These are phyloP conservation scores for Incumbomyces delicatus DNA, from an alignment of 2,329 filamentous ascomycete species.

Conservation along the genomic window DNA sequence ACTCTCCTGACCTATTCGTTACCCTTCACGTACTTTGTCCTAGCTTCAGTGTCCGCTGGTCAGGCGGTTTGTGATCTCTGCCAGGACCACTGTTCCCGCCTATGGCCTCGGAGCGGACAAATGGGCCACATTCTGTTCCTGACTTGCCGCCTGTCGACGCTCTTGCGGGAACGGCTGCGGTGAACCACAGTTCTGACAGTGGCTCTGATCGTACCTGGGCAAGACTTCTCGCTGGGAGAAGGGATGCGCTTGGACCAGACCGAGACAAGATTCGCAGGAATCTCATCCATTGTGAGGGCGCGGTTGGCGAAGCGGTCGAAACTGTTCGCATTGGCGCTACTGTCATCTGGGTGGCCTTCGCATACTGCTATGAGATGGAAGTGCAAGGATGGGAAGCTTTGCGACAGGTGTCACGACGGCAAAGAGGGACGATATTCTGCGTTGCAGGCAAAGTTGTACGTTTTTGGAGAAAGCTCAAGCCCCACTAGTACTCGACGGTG, in stretches of 20 bases:
- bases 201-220: constrained; percentile 30
- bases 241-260: neutral
- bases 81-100: constrained; percentile 13
- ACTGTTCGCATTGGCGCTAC: constrained; percentile 7
- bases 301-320: constrained; percentile 6
- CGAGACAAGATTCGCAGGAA: constrained; percentile 3
- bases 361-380: neutral
- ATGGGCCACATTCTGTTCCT: constrained; percentile 5
- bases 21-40: constrained; percentile 44
- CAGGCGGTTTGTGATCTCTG: constrained; percentile 40
- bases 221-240: constrained; percentile 21
- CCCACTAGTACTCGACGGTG: too few relatives aligned
- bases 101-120: constrained; percentile 7
- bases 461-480: too few relatives aligned
- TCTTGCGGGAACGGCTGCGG: constrained; percentile 10
- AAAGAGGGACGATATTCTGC: too few relatives aligned
- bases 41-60: constrained; percentile 52
- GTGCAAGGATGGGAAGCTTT: neutral
- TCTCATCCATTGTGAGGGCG: constrained; percentile 5
- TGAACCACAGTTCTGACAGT: constrained; percentile 28
- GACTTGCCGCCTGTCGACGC: neutral
- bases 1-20: constrained; percentile 1
- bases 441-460: too few relatives aligned
- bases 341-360: constrained; percentile 3
- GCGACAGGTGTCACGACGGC: neutral